Evolutionary conservation across 257 asterid genomes (phyloP).

Genomic region (Thymus mandschuricus): DNA sequence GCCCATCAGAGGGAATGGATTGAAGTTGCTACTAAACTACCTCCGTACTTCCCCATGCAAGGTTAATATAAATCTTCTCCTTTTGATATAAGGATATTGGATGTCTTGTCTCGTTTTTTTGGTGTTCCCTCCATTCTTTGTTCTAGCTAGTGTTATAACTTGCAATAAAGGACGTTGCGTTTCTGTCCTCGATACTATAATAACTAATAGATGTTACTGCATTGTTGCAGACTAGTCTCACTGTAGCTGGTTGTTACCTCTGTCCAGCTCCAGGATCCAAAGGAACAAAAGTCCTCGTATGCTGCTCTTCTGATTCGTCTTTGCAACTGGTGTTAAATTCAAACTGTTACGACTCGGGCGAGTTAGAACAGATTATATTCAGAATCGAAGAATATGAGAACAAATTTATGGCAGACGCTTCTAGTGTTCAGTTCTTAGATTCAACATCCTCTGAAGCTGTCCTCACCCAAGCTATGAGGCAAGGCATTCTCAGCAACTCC

Average conservation of each 20-base stretch:
- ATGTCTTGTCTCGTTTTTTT: constrained; percentile 12
- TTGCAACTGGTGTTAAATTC: constrained; percentile 47
- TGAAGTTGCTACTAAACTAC: constrained; percentile 65
- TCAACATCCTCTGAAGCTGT: constrained; percentile 55
- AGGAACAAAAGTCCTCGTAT: constrained; percentile 70
- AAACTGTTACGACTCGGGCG: constrained; percentile 35
- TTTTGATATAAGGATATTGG: background rate
- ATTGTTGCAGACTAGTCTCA: constrained; percentile 65
- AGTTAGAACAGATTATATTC: constrained; percentile 53
- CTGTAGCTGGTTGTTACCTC: constrained; percentile 87
- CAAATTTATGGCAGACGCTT: constrained; percentile 34
- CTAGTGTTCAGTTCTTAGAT: constrained; percentile 48
- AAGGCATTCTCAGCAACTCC: constrained; percentile 61
- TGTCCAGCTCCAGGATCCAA: constrained; percentile 97
- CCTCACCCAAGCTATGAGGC: constrained; percentile 61
- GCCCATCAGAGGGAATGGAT: constrained; percentile 84
- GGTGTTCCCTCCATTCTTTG: background rate
- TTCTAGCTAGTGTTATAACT: constrained; percentile 10
- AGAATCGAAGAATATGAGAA: constrained; percentile 42
- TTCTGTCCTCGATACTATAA: background rate
- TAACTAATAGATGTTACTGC: constrained; percentile 29
- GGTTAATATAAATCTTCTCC: constrained; percentile 45
- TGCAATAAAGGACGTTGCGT: background rate
- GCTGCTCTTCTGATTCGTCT: constrained; percentile 56
- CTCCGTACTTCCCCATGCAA: constrained; percentile 75